phyloP scores from a whole-genome alignment of 2,329 filamentous ascomycete species.

The Aureobasidium uvarum region DNA sequence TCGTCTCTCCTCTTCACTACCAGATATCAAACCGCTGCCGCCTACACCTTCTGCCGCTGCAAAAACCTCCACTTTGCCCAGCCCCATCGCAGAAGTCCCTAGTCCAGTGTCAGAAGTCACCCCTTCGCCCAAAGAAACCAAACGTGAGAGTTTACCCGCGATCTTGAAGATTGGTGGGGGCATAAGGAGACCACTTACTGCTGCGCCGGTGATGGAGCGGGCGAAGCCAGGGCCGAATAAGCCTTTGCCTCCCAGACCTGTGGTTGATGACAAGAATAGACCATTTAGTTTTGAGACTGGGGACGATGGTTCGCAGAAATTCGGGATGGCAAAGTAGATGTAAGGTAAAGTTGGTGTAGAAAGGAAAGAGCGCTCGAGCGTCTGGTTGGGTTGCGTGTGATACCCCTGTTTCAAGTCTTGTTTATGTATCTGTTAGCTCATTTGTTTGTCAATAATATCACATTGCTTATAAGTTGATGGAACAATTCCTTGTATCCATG shows the following conservation, averaged over 20 bases:
- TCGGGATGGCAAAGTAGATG: conserved; percentile 6
- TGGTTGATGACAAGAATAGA: neutral
- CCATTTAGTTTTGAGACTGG: conserved; percentile 18
- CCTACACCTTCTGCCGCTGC: neutral
- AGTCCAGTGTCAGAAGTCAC: neutral
- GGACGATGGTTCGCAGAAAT: neutral
- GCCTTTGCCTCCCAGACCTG: conserved; percentile 15
- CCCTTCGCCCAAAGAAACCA: neutral
- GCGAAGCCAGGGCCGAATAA: neutral
- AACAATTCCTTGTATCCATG: no score
- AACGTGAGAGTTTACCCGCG: conserved; percentile 1
- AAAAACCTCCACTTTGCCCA: neutral
- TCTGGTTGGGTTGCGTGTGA: neutral
- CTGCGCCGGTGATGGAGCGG: neutral
- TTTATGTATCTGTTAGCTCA: neutral
- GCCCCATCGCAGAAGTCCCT: neutral
- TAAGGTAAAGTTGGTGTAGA: neutral
- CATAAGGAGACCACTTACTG: neutral
- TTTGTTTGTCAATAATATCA: neutral
- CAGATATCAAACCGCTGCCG: neutral
- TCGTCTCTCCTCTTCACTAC: neutral
- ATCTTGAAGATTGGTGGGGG: conserved; percentile 10
- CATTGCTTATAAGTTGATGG: no score
- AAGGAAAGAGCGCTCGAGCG: neutral
- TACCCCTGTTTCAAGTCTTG: neutral